Evolutionary conservation across 371 early-diverging fungal genomes (phyloP).

Genomic region (Batkoa obscura): DNA sequence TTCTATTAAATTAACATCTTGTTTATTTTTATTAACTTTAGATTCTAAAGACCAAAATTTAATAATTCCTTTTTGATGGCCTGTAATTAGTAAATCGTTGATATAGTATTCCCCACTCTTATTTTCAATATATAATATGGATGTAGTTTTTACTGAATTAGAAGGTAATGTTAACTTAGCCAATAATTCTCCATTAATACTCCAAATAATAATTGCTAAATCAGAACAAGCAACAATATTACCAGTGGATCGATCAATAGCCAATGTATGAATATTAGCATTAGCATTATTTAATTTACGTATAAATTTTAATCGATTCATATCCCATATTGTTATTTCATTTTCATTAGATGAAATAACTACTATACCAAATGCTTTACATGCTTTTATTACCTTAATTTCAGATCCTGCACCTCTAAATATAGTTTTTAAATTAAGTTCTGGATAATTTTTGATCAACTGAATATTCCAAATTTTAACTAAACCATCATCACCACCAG

Average conservation of each 20-base stretch:
- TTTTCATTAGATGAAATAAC: background rate
- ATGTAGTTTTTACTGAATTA: conserved; percentile 31
- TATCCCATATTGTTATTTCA: background rate
- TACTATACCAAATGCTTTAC: conserved; percentile 23
- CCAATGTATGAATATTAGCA: background rate
- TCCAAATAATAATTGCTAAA: conserved; percentile 35
- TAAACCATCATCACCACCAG: conserved; percentile 49
- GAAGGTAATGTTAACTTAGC: conserved; percentile 28
- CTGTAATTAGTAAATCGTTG: conserved; percentile 29
- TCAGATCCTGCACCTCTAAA: conserved; percentile 42
- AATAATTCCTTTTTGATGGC: conserved; percentile 26
- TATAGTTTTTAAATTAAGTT: conserved; percentile 30
- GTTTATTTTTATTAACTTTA: background rate
- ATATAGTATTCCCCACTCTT: conserved; percentile 19
- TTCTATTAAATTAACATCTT: too few species aligned
- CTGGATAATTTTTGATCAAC: conserved; percentile 16
- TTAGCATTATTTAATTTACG: background rate
- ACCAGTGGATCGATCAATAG: conserved; percentile 17
- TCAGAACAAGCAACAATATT: conserved; percentile 52
- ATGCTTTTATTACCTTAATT: conserved; percentile 37
- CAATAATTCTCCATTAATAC: conserved; percentile 50
- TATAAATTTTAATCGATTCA: background rate
- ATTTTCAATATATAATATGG: conserved; percentile 34
- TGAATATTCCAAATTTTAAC: conserved; percentile 45
- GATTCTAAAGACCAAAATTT: background rate